Conservation (phyloP, 179 eudicot species). For the Silene coronaria region DNA sequence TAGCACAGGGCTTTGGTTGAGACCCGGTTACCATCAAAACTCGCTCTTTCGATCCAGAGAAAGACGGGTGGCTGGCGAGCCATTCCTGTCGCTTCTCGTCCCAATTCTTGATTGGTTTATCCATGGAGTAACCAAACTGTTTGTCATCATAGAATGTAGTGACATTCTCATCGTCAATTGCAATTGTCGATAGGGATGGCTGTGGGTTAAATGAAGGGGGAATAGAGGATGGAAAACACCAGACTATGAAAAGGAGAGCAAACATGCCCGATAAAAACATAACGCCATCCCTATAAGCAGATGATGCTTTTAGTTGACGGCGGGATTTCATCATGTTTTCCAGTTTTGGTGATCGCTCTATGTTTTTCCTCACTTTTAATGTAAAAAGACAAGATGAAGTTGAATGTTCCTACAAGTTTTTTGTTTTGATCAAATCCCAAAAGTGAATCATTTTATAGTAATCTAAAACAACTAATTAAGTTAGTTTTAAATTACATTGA, state of each 20-base stretch:
- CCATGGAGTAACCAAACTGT: slow-evolving; percentile 22
- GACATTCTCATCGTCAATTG: neutral
- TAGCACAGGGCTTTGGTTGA: slow-evolving; percentile 31
- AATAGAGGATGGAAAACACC: slow-evolving; percentile 17
- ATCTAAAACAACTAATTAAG: neutral
- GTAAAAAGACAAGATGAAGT: neutral
- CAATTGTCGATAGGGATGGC: neutral
- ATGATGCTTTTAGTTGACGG: neutral
- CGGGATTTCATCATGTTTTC: neutral
- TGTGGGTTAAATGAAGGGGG: slow-evolving; percentile 6
- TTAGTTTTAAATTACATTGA: neutral
- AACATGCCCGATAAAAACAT: slow-evolving; percentile 10
- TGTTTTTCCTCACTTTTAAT: neutral
- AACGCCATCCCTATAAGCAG: slow-evolving; percentile 1
- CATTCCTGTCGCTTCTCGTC: slow-evolving; percentile 33
- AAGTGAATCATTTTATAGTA: slow-evolving; percentile 1
- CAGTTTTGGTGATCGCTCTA: neutral
- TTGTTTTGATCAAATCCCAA: neutral
- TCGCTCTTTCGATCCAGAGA: slow-evolving; percentile 17
- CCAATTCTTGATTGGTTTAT: slow-evolving; percentile 26
- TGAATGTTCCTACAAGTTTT: neutral
- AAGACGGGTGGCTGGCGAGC: slow-evolving; percentile 21
- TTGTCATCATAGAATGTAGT: slow-evolving; percentile 35
- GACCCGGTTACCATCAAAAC: slow-evolving; percentile 38
- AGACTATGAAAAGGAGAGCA: neutral